Base-by-base conservation (phyloP, 169 alveolate genomes). In the Theileria orientalis region DNA sequence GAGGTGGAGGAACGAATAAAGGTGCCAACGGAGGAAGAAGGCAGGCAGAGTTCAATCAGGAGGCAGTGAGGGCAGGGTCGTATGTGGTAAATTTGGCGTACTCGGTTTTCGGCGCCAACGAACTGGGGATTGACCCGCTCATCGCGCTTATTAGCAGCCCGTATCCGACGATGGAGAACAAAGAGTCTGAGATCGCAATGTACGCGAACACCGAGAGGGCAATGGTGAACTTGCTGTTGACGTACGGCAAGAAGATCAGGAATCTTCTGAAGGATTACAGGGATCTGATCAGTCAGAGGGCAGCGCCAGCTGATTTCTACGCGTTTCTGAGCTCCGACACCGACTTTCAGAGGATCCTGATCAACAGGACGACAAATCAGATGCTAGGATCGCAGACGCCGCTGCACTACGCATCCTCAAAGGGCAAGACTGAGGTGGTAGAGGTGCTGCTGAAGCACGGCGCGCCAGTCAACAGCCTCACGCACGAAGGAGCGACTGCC, bases 401-500 rank as follows among this genome's bases (percentile, higher is more conserved):
- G 19, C 74, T 92, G 30, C 97, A 94, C 71, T 88, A 89, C 47
- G 96, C 97, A 23, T 93, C 95, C 35, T 74, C 83, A 51, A 85
- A 86, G 40, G 97, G 97, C 23, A 93, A 94, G 70, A 61, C 68
- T 14, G 71, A 80, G 13, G 63, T 94, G 35, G 88, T 90, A n/a
- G 74, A 90, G 63, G 94, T 91, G 56, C 80, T 94, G 61, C 62
- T 92, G 41, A 87, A 86, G 49, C 76, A 90, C 47, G 96, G 96
- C 9, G 67, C 89, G 2, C 85, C 75, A 25, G 92, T 92, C 19
- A 84, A 70, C 63, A 68, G 75, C 33, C 63, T 82, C 44, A 94
- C 93, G 71, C 85, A 52, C 21, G 97, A 94, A 69, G 92, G 93
- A 7, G 95, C 95, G n/a, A 90, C 92, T 23, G 94, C 97, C 33